These are phyloP conservation scores for Aphanocladium album DNA, from an alignment of 2,329 filamentous ascomycete species.

Conservation along the genomic window DNA sequence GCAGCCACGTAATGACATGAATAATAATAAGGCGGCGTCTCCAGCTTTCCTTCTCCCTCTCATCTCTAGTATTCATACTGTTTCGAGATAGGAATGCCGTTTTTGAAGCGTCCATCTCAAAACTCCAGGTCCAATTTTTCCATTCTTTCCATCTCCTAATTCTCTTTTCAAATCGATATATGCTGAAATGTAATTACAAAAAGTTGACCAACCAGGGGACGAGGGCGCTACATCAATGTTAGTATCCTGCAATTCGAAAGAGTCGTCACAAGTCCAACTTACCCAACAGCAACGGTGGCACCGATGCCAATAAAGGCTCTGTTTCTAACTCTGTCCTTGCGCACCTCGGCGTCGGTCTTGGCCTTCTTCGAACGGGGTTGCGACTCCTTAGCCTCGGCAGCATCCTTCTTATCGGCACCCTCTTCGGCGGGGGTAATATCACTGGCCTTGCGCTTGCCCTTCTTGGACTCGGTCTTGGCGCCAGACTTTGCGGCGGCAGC, in stretches of 20 bases:
- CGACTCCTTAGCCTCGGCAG: constrained; percentile 33
- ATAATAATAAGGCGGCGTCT: constrained; percentile 1
- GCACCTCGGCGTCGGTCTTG: constrained; percentile 74
- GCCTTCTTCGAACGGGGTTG: constrained; percentile 65
- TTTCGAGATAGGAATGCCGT: background rate
- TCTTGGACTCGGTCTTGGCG: constrained; percentile 43
- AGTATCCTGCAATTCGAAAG: constrained; percentile 4
- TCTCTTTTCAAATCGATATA: background rate
- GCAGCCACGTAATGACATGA: constrained; percentile 14
- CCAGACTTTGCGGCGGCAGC: constrained; percentile 31
- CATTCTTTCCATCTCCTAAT: constrained; percentile 2
- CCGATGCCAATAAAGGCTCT: constrained; percentile 81
- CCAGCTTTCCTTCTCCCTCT: background rate
- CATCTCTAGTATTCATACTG: background rate
- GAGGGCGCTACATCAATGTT: constrained; percentile 32
- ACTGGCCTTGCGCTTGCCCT: constrained; percentile 68
- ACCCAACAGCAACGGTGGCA: constrained; percentile 87
- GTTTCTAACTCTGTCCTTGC: constrained; percentile 80
- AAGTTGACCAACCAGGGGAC: constrained; percentile 50
- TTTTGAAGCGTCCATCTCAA: background rate
- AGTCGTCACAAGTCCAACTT: constrained; percentile 38
- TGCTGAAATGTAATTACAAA: constrained; percentile 30
- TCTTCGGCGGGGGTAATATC: constrained; percentile 65
- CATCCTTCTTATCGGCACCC: constrained; percentile 27
- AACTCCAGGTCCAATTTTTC: background rate